Conservation (phyloP, 2,329 filamentous ascomycete species). For the Aspergillus pseudotamarii region DNA sequence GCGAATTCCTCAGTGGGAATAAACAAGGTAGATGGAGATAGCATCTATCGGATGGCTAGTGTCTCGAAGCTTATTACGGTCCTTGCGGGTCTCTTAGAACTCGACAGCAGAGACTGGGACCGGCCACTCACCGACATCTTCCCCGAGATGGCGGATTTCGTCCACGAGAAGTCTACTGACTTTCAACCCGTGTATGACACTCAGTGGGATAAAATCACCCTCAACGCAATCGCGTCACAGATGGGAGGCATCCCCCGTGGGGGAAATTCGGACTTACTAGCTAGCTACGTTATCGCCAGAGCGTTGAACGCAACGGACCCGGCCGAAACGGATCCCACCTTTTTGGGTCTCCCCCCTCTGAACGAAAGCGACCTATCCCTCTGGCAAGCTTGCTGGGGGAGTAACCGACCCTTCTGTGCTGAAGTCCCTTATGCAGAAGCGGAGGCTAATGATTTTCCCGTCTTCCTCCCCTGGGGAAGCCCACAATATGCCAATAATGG, state of each 20-base stretch:
- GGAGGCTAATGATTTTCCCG: conserved; percentile 30
- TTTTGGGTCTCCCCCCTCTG: conserved; percentile 37
- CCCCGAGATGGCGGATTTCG: conserved; percentile 39
- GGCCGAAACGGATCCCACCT: conserved; percentile 2
- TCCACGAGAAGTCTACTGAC: conserved; percentile 19
- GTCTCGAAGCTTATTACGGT: conserved; percentile 45
- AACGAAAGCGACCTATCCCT: conserved; percentile 21
- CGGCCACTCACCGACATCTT: conserved; percentile 52
- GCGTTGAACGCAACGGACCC: conserved; percentile 24
- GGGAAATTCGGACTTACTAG: not conserved
- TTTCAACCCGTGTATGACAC: conserved; percentile 37
- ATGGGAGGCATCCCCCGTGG: conserved; percentile 46
- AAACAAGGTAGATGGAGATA: conserved; percentile 43
- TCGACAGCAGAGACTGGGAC: conserved; percentile 42
- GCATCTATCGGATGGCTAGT: conserved; percentile 49
- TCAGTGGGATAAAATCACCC: conserved; percentile 53
- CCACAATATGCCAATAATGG: conserved; percentile 56
- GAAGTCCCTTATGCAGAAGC: not conserved
- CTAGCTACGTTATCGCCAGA: conserved; percentile 9
- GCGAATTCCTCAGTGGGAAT: conserved; percentile 33
- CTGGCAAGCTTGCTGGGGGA: conserved; percentile 15
- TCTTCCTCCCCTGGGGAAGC: conserved; percentile 48
- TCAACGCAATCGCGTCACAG: conserved; percentile 50
- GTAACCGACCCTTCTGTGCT: not conserved
- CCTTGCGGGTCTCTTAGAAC: conserved; percentile 39